These are phyloP conservation scores for Aspergillus proliferans DNA, from an alignment of 2,329 filamentous ascomycete species.

Conservation along the genomic window DNA sequence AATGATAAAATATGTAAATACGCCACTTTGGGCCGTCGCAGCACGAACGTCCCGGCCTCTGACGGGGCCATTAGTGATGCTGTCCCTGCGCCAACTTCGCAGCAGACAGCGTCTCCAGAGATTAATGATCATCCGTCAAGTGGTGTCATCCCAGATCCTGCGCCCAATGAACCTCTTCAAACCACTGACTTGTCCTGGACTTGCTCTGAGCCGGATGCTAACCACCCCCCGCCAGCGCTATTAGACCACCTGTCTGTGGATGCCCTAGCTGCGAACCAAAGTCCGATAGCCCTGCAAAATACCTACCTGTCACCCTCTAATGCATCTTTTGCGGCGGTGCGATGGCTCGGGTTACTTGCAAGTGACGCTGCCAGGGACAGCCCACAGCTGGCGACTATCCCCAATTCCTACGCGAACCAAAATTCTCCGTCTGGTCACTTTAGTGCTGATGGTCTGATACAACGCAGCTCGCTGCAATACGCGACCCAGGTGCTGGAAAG, in stretches of 20 bases:
- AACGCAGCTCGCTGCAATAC: constrained; percentile 8
- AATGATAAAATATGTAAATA: constrained; percentile 12
- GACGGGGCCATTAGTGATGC: background rate
- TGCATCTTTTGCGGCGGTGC: constrained; percentile 11
- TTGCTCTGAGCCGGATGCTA: background rate
- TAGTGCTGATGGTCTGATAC: constrained; percentile 1
- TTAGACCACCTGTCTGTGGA: background rate
- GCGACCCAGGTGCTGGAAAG: constrained; percentile 12
- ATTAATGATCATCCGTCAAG: background rate
- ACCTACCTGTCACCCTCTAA: constrained; percentile 3
- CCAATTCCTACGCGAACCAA: constrained; percentile 1
- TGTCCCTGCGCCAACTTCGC: background rate
- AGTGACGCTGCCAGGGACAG: background rate
- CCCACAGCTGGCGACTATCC: background rate
- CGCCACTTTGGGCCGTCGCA: background rate
- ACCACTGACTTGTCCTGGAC: background rate
- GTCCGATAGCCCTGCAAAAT: background rate
- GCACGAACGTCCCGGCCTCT: background rate
- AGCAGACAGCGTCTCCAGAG: background rate
- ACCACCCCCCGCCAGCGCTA: background rate
- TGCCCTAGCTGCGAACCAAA: background rate
- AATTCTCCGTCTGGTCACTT: constrained; percentile 5
- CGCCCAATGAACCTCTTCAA: background rate
- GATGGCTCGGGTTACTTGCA: constrained; percentile 14
- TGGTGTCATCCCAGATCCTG: background rate